Evolutionary conservation across 106 monocot genomes (phyloP).

Genomic region (Apostasia ramifera): DNA sequence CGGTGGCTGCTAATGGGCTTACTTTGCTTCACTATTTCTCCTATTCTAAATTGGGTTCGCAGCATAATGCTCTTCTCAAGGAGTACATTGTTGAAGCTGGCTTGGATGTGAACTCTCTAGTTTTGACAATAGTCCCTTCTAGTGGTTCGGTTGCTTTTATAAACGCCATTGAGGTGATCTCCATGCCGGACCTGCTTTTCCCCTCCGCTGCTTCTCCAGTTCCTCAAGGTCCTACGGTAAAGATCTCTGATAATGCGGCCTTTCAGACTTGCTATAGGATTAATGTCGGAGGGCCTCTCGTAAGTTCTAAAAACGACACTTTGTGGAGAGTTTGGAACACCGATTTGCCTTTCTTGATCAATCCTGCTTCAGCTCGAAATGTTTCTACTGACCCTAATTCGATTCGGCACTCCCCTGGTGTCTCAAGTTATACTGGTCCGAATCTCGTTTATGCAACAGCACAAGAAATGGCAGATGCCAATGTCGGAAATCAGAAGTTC

Average conservation of each 20-base stretch:
- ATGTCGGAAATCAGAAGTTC: constrained; percentile 39
- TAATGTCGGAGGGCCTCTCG: constrained; percentile 42
- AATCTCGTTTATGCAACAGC: constrained; percentile 53
- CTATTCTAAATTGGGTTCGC: neutral
- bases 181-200: constrained; percentile 20
- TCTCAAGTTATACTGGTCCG: constrained; percentile 32
- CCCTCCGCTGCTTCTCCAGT: constrained; percentile 14
- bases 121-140: constrained; percentile 19
- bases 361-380: constrained; percentile 22
- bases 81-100: constrained; percentile 23
- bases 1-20: constrained; percentile 25
- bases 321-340: constrained; percentile 50
- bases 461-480: constrained; percentile 65
- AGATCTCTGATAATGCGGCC: constrained; percentile 14
- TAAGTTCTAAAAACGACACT: constrained; percentile 32
- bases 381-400: constrained; percentile 23
- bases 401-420: constrained; percentile 25
- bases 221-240: constrained; percentile 3
- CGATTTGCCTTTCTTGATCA: constrained; percentile 37
- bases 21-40: constrained; percentile 23
- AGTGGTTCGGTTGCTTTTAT: constrained; percentile 44
- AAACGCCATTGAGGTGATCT: constrained; percentile 52
- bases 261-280: constrained; percentile 44
- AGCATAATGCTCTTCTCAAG: constrained; percentile 10
- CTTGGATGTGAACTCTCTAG: constrained; percentile 14